Conservation (phyloP, 139 green algal genomes). For the Chlamydomonas sphaeroides region DNA sequence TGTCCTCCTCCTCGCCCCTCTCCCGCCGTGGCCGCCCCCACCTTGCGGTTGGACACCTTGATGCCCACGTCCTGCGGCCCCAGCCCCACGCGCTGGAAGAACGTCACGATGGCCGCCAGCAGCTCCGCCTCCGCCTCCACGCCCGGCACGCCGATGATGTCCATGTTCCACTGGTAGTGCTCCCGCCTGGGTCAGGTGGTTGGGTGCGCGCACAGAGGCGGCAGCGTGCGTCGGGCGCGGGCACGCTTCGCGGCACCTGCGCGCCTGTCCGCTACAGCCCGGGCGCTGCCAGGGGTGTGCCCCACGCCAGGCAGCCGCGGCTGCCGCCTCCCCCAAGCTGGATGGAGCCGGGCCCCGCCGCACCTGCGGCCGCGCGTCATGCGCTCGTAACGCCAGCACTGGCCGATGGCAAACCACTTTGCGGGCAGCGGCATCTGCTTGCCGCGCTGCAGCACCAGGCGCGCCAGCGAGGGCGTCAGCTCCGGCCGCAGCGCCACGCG, state of each 20-base stretch:
- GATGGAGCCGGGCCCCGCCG: too few species aligned
- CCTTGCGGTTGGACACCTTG: conserved; percentile 92
- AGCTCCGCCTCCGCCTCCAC: conserved; percentile 94
- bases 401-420: conserved; percentile 97
- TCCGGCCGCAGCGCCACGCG: conserved; percentile 93
- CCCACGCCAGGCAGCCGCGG: too few species aligned
- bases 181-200: conserved; percentile 69
- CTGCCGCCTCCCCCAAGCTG: too few species aligned
- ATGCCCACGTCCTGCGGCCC: conserved; percentile 86
- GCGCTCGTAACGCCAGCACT: conserved; percentile 98
- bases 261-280: too few species aligned
- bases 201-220: too few species aligned
- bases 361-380: conserved; percentile 88
- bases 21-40: conserved; percentile 20
- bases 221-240: too few species aligned
- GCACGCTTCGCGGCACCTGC: too few species aligned
- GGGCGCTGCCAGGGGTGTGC: too few species aligned
- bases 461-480: conserved; percentile 93
- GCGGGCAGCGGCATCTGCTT: conserved; percentile 83
- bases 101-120: conserved; percentile 87
- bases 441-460: conserved; percentile 77
- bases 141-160: conserved; percentile 92
- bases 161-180: conserved; percentile 99
- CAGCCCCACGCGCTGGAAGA: conserved; percentile 90
- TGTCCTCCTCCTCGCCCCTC: too few species aligned